A percentile compares a stretch with the other conserved stretches of the same genome.
Evolutionary conservation across 345 rosid species (phyloP).

Genomic region (Rhizophora apiculata): DNA sequence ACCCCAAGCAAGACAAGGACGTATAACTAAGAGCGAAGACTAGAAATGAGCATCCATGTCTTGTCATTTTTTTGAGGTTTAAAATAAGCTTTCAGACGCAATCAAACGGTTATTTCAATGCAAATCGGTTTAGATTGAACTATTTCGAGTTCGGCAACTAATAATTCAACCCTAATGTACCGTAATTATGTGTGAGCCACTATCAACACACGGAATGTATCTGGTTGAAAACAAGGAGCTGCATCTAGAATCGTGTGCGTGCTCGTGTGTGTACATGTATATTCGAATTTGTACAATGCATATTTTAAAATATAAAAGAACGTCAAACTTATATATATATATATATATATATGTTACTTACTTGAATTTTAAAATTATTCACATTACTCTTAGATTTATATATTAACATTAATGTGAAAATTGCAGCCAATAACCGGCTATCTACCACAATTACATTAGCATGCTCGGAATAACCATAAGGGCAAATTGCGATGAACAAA

Average conservation of each 20-base stretch:
- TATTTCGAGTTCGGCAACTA: slow-evolving; percentile 10
- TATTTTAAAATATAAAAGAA: too few species aligned
- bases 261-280: not conserved
- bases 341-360: too few species aligned
- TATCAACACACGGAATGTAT: not conserved
- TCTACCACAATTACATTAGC: too few species aligned
- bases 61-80: slow-evolving; percentile 5
- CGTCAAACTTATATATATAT: too few species aligned
- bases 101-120: slow-evolving; percentile 39
- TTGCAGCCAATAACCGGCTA: too few species aligned
- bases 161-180: not conserved
- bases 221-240: slow-evolving; percentile 11
- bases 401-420: too few species aligned
- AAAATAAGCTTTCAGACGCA: slow-evolving; percentile 9
- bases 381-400: too few species aligned
- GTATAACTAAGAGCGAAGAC: not conserved
- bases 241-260: not conserved
- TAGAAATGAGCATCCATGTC: not conserved
- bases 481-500: too few species aligned
- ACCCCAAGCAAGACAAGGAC: slow-evolving; percentile 16
- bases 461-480: too few species aligned
- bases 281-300: too few species aligned
- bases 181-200: not conserved
- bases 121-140: not conserved
- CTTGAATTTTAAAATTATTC: too few species aligned